Percentiles rank a stretch among this genome's conserved stretches.
Conservation (phyloP, 2,329 filamentous ascomycete genomes). For the Xylariomycetidae sp. region DNA sequence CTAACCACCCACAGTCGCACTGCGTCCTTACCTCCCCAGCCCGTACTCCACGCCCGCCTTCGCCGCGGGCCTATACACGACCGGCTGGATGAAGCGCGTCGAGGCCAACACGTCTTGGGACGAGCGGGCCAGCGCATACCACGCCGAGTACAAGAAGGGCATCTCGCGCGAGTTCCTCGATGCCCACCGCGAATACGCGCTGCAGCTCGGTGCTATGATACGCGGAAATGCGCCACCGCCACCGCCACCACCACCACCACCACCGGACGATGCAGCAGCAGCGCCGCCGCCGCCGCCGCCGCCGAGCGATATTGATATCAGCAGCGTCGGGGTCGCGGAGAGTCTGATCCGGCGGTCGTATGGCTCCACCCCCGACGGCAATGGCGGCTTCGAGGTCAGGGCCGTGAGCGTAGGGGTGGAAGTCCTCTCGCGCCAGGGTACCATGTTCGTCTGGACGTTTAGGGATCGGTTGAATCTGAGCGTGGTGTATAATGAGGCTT, state of each 20-base stretch:
- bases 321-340: conserved; percentile 21
- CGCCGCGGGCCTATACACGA: conserved; percentile 17
- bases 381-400: conserved; percentile 19
- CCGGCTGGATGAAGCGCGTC: conserved; percentile 9
- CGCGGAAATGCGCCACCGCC: no score
- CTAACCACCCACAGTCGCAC: no score
- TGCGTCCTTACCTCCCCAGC: conserved; percentile 21
- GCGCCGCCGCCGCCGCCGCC: conserved; percentile 21
- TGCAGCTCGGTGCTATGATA: conserved; percentile 14
- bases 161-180: conserved; percentile 17
- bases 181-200: conserved; percentile 24
- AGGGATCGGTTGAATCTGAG: conserved; percentile 25
- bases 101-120: conserved; percentile 6
- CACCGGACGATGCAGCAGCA: conserved; percentile 9
- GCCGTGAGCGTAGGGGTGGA: conserved; percentile 26
- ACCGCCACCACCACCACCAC: no score
- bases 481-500: conserved; percentile 28
- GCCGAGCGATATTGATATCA: conserved; percentile 26
- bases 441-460: conserved; percentile 28
- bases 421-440: conserved; percentile 23
- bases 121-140: conserved; percentile 10
- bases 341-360: conserved; percentile 21
- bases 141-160: conserved; percentile 17
- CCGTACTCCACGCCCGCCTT: conserved; percentile 22
- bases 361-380: conserved; percentile 11